Evolutionary conservation across 2,329 filamentous ascomycete genomes (phyloP), one percentile per base, ranked within the genome.

Genomic region (Fusarium sp.): DNA sequence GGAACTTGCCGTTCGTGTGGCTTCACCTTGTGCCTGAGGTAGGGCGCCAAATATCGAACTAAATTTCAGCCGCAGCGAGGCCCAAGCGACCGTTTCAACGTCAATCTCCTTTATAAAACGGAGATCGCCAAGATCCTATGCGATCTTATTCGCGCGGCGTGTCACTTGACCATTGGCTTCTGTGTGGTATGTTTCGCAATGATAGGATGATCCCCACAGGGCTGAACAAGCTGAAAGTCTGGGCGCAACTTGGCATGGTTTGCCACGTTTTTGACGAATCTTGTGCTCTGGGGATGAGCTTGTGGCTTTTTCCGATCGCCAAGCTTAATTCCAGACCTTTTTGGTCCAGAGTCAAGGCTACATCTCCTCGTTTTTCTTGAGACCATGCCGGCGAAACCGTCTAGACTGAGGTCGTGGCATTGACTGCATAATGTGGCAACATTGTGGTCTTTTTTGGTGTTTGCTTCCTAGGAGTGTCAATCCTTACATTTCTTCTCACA

Each of bases 1-100:
- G 30, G 44, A 64, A 7, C 22, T 49, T 30, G 40, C 22, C 16
- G 32, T 3, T 10, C 0, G 1, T 25, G 30, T 62, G 56, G 56
- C 56, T 62, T 62, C 6, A 9, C n/a, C 38, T 3, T 67, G 63
- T 66, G 29, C 63, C 63, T 66, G 63, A 34, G 38, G 30, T 67
- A 66, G 32, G 44, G 38, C 62, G 56, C 48, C 62, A 46, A 62
- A 3, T 25, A 29, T 34, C 8, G 44, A 66, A 67, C 62, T 62
- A 49, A 51, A 51, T 34, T 46, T 62, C 63, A 66, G 63, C 62
- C 62, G 47, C 63, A 66, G 41, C 27, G 30, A 32, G 44, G 22
- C 34, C 30, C 24, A 30, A 30, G 24, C 11, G 24, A 34, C 20
- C 22, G 30, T 48, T 34, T 54, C 27, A 16, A 34, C 18, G 55